These are phyloP conservation scores for Candida argentea DNA, from an alignment of 805 yeast species.

Conservation along the genomic window DNA sequence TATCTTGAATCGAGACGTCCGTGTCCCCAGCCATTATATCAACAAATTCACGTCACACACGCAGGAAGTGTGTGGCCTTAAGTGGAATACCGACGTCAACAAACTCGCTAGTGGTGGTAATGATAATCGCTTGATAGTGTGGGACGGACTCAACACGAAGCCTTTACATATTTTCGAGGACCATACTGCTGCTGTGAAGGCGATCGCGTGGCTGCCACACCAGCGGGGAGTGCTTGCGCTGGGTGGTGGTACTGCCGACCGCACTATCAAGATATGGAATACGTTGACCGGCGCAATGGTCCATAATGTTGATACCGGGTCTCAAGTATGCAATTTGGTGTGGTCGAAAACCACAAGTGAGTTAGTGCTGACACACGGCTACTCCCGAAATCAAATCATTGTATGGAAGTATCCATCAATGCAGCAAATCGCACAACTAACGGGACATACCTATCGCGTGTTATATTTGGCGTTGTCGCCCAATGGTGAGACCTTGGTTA, in stretches of 20 bases:
- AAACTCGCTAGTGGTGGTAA: conserved; percentile 94
- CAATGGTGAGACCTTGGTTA: conserved; percentile 92
- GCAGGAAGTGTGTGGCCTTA: conserved; percentile 94
- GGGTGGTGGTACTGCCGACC: conserved; percentile 96
- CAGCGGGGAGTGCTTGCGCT: conserved; percentile 87
- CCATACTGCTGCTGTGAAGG: conserved; percentile 93
- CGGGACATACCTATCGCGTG: conserved; percentile 92
- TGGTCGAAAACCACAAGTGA: conserved; percentile 94
- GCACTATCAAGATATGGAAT: conserved; percentile 87
- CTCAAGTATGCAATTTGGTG: conserved; percentile 87
- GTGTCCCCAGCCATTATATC: conserved; percentile 75
- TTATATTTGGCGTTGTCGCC: conserved; percentile 84
- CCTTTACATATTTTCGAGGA: conserved; percentile 72
- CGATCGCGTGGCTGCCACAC: conserved; percentile 96
- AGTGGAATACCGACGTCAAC: conserved; percentile 88
- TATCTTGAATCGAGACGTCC: conserved; percentile 84
- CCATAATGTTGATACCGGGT: conserved; percentile 85
- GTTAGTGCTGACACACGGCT: conserved; percentile 91
- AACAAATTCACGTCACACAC: conserved; percentile 64
- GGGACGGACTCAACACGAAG: conserved; percentile 67
- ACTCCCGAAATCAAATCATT: conserved; percentile 78
- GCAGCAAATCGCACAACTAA: conserved; percentile 87
- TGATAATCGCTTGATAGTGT: conserved; percentile 76
- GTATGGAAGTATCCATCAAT: conserved; percentile 91
- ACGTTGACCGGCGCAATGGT: conserved; percentile 65